Conservation (phyloP, 179 eudicot species). For the Beta macrorhiza region DNA sequence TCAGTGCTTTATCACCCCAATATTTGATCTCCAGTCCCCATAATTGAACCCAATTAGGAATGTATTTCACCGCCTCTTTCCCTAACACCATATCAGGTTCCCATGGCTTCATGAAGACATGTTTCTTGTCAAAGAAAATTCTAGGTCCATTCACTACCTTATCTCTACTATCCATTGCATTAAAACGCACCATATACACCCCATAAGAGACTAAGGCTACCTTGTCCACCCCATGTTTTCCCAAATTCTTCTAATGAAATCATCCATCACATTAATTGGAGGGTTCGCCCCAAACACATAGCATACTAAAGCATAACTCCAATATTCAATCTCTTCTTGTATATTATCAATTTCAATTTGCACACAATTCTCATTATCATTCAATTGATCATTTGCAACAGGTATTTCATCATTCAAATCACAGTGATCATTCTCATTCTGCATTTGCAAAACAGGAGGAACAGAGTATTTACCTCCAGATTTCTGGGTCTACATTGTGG, state of each 20-base stretch:
- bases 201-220: neutral
- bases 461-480: too few relatives aligned
- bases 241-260: neutral
- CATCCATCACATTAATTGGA: neutral
- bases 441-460: neutral
- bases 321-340: neutral
- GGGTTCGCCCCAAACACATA: neutral
- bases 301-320: neutral
- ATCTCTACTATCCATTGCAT: neutral
- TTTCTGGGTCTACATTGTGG: too few relatives aligned
- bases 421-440: neutral
- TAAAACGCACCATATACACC: neutral
- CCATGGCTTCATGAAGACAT: too few relatives aligned
- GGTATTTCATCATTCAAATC: too few relatives aligned
- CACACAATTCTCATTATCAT: neutral
- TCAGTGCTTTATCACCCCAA: neutral
- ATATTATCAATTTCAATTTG: too few relatives aligned
- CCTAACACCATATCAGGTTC: neutral
- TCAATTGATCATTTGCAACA: too few relatives aligned
- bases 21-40: neutral
- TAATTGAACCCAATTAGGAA: neutral
- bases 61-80: neutral
- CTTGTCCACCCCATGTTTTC: neutral
- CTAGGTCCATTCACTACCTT: neutral
- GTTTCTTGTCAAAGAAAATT: neutral